phyloP scores from a whole-genome alignment of 2,329 filamentous ascomycete genomes.

The Penicillium sp. region DNA sequence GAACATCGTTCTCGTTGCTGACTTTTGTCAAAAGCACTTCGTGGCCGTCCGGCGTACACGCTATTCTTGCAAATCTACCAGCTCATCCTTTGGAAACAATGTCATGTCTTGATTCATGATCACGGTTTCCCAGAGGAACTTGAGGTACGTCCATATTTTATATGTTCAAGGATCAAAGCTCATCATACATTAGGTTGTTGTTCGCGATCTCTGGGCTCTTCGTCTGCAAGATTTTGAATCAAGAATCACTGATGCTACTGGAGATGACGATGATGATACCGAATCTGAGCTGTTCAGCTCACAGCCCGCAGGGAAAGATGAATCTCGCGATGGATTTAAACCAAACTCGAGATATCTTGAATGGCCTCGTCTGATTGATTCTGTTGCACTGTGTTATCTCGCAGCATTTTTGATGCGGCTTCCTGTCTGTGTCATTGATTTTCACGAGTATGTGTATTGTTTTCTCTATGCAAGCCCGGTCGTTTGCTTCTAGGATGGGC shows the following conservation, averaged over 20 bases:
- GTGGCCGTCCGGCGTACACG: slow-evolving; percentile 67
- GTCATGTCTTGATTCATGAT: slow-evolving; percentile 67
- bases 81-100: slow-evolving; percentile 78
- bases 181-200: slow-evolving; percentile 51
- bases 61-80: slow-evolving; percentile 84
- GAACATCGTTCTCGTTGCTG: slow-evolving; percentile 40
- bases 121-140: slow-evolving; percentile 70
- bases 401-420: slow-evolving; percentile 72
- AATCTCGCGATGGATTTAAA: slow-evolving; percentile 37
- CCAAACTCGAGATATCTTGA: slow-evolving; percentile 35
- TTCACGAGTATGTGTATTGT: slow-evolving; percentile 51
- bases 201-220: slow-evolving; percentile 82
- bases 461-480: background rate
- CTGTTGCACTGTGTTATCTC: slow-evolving; percentile 76
- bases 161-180: background rate
- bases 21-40: slow-evolving; percentile 49
- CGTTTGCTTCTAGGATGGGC: background rate
- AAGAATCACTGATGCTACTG: slow-evolving; percentile 42
- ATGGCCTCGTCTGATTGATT: slow-evolving; percentile 70
- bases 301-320: slow-evolving; percentile 53
- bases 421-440: slow-evolving; percentile 71
- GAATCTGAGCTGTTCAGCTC: slow-evolving; percentile 60
- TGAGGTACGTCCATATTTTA: slow-evolving; percentile 53
- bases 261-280: slow-evolving; percentile 36
- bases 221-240: slow-evolving; percentile 61